Conservation (phyloP, 345 rosid genomes). For the Salix exigua region DNA sequence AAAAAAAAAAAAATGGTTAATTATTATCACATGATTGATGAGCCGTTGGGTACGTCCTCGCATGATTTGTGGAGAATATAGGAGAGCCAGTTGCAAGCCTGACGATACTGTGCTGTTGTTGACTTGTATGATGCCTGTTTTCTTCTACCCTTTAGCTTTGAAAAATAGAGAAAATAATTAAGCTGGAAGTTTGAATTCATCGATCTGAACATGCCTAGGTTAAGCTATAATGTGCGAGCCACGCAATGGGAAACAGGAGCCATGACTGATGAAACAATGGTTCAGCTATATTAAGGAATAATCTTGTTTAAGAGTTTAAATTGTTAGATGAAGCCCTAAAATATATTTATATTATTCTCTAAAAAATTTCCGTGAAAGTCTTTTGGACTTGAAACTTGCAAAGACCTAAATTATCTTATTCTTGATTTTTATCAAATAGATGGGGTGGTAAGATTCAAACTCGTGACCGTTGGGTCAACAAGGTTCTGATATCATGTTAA, state of each 20-base stretch:
- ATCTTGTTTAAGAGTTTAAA: too few relatives aligned
- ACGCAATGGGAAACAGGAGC: neutral
- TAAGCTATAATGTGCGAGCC: slow-evolving; percentile 7
- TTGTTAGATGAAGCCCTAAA: accelerated
- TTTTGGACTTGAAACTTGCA: too few relatives aligned
- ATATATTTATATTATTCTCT: too few relatives aligned
- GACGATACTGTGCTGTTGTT: neutral
- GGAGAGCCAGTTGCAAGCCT: neutral
- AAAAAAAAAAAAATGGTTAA: too few relatives aligned
- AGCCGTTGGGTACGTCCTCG: neutral
- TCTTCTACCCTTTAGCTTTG: neutral
- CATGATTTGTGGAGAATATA: neutral
- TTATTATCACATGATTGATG: too few relatives aligned
- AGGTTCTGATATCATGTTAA: too few relatives aligned
- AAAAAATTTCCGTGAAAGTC: accelerated
- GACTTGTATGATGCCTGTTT: neutral
- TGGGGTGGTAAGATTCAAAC: too few relatives aligned
- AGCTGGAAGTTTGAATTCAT: neutral
- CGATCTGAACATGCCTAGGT: neutral
- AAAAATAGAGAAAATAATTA: neutral
- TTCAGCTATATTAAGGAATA: too few relatives aligned
- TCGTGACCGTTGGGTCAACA: accelerated
- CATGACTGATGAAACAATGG: neutral
- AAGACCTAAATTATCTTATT: accelerated
- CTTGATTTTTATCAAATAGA: too few relatives aligned